Evolutionary conservation across 768 basidiomycete genomes (phyloP).

Genomic region (Coprinopsis strossmayeri): DNA sequence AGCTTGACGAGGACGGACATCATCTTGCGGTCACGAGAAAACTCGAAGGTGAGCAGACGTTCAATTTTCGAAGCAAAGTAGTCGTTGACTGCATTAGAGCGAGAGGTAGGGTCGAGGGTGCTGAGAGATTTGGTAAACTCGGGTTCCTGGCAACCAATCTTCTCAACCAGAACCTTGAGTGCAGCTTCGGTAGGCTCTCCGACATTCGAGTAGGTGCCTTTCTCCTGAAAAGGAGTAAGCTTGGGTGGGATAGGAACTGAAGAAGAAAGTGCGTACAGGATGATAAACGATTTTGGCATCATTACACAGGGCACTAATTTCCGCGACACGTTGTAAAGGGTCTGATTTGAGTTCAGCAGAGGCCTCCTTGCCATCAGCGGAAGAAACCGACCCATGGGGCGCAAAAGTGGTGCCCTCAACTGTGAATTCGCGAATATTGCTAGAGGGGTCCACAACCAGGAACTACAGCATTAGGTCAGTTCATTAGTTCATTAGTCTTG

Average conservation of each 20-base stretch:
- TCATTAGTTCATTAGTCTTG: constrained; percentile 4
- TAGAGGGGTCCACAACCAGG: constrained; percentile 55
- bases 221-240: constrained; percentile 49
- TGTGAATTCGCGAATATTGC: constrained; percentile 54
- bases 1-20: constrained; percentile 91
- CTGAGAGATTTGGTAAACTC: constrained; percentile 52
- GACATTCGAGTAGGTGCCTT: constrained; percentile 69
- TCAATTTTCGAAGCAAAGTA: constrained; percentile 69
- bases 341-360: constrained; percentile 54
- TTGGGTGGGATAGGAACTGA: neutral
- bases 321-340: constrained; percentile 78
- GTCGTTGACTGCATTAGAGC: constrained; percentile 82
- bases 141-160: constrained; percentile 71
- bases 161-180: constrained; percentile 90
- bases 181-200: constrained; percentile 99
- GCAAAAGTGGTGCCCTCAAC: constrained; percentile 94
- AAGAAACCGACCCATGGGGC: constrained; percentile 69
- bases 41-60: constrained; percentile 92
- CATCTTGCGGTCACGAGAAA: constrained; percentile 97
- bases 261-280: constrained; percentile 38
- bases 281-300: constrained; percentile 89
- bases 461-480: constrained; percentile 44
- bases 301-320: constrained; percentile 92
- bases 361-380: constrained; percentile 56
- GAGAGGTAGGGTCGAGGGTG: constrained; percentile 46